phyloP scores from a whole-genome alignment of 495 filamentous ascomycete species.

The Amniculicola lignicola region DNA sequence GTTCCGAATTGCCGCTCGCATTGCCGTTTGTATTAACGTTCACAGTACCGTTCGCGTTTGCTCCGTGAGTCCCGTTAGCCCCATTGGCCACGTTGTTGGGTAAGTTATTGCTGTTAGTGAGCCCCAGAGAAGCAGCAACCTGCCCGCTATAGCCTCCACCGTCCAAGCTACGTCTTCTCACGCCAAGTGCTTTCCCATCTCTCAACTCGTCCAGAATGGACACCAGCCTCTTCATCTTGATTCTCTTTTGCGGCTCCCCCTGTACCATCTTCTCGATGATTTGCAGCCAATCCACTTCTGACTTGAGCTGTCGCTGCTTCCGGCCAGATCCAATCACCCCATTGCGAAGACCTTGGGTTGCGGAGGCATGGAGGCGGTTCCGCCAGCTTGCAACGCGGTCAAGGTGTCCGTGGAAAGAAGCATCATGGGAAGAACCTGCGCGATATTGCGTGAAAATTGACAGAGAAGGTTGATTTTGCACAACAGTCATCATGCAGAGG shows the following conservation, averaged over 20 bases:
- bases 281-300: slow-evolving; percentile 20
- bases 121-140: neutral
- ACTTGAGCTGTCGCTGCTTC: slow-evolving; percentile 21
- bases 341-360: slow-evolving; percentile 18
- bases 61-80: neutral
- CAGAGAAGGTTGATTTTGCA: slow-evolving; percentile 16
- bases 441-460: slow-evolving; percentile 25
- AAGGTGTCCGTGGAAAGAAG: slow-evolving; percentile 36
- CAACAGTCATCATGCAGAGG: slow-evolving; percentile 33
- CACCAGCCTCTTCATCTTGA: slow-evolving; percentile 26
- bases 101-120: neutral
- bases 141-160: slow-evolving; percentile 26
- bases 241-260: slow-evolving; percentile 19
- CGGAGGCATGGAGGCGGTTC: slow-evolving; percentile 19
- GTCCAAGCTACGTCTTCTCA: slow-evolving; percentile 29
- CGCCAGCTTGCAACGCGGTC: slow-evolving; percentile 33
- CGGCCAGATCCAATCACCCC: slow-evolving; percentile 16
- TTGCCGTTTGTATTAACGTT: neutral
- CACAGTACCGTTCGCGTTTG: neutral
- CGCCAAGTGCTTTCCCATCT: slow-evolving; percentile 12
- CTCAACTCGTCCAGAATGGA: slow-evolving; percentile 5
- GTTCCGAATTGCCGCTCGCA: neutral
- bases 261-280: slow-evolving; percentile 28
- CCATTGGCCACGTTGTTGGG: too few relatives aligned
- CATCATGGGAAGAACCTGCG: slow-evolving; percentile 26